phyloP scores from a whole-genome alignment of 768 basidiomycete species.

The Agaricus blazei region DNA sequence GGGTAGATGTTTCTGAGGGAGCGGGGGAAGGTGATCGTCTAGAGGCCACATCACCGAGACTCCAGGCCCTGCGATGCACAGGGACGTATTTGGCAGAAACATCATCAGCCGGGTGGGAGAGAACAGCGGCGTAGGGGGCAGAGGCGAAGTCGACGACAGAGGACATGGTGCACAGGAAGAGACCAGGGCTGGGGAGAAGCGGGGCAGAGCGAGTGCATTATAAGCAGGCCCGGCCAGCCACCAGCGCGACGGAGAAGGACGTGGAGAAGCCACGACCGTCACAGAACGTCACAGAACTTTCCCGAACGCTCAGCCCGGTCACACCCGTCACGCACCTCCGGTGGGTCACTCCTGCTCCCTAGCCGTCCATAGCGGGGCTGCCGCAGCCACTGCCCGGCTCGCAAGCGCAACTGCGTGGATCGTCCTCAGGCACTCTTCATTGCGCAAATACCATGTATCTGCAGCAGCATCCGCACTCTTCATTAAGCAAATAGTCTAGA shows the following conservation, averaged over 20 bases:
- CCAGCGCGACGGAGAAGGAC: slow-evolving; percentile 1
- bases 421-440: too few species aligned
- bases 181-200: neutral
- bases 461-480: too few species aligned
- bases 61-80: slow-evolving; percentile 1
- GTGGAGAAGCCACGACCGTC: slow-evolving; percentile 2
- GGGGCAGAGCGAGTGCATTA: neutral
- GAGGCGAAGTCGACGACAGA: neutral
- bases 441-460: too few species aligned
- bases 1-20: slow-evolving; percentile 2
- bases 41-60: neutral
- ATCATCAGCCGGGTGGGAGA: neutral
- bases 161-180: neutral
- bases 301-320: neutral
- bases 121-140: neutral
- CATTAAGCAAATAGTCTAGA: neutral
- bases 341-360: neutral
- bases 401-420: too few species aligned
- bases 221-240: neutral
- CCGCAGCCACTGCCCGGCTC: neutral
- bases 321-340: neutral
- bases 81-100: slow-evolving; percentile 5
- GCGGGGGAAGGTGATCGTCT: slow-evolving; percentile 2
- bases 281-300: slow-evolving; percentile 2
- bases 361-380: neutral